Evolutionary conservation across 2,329 filamentous ascomycete genomes (phyloP).

Genomic region (Exophiala calicioides): DNA sequence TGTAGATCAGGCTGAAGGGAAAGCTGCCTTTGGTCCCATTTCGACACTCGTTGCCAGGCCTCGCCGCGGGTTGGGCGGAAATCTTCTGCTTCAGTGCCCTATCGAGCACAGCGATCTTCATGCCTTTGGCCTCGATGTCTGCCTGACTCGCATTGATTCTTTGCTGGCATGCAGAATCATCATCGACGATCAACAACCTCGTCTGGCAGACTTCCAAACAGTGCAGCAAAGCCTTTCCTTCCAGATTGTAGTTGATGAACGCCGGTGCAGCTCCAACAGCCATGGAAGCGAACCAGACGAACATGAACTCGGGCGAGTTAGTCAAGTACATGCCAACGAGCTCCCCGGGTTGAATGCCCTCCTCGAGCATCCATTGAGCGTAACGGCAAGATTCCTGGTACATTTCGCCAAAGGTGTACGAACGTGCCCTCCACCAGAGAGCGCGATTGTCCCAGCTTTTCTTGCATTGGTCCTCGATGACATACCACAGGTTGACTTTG

Average conservation of each 20-base stretch:
- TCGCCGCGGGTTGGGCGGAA: constrained; percentile 48
- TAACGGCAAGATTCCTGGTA: constrained; percentile 61
- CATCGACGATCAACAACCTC: constrained; percentile 61
- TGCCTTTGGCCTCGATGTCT: constrained; percentile 50
- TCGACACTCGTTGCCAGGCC: constrained; percentile 59
- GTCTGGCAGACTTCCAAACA: constrained; percentile 62
- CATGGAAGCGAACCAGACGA: constrained; percentile 65
- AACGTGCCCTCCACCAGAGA: constrained; percentile 67
- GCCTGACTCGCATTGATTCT: constrained; percentile 57
- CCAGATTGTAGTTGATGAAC: constrained; percentile 66
- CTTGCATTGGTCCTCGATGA: constrained; percentile 60
- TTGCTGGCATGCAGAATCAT: constrained; percentile 53
- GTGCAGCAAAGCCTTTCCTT: constrained; percentile 64
- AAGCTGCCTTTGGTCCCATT: constrained; percentile 53
- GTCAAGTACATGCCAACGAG: constrained; percentile 67
- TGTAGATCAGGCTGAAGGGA: constrained; percentile 69
- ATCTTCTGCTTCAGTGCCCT: constrained; percentile 51
- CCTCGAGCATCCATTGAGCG: constrained; percentile 61
- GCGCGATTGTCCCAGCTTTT: constrained; percentile 56
- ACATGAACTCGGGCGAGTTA: constrained; percentile 68
- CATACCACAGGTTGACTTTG: constrained; percentile 64
- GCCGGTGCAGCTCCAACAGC: constrained; percentile 69
- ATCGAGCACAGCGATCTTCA: constrained; percentile 63
- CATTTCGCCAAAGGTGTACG: constrained; percentile 61
- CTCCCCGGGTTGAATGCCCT: constrained; percentile 61